Evolutionary conservation across 2,329 filamentous ascomycete species (phyloP).

Genomic region (Passalora sequoiae): DNA sequence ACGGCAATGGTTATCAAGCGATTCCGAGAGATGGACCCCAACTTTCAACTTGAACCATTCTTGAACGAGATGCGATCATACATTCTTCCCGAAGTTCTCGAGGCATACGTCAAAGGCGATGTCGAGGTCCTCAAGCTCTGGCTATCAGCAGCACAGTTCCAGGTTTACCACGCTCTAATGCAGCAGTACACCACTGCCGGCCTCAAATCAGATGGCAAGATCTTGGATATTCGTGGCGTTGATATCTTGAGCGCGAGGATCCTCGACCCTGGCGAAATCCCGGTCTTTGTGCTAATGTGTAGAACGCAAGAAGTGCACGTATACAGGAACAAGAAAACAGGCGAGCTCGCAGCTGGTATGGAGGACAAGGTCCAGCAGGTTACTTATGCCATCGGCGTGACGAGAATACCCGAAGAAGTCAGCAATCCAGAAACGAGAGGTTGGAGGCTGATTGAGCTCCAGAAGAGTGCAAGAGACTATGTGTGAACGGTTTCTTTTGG

Average conservation of each 20-base stretch:
- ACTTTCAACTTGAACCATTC: slow-evolving; percentile 92
- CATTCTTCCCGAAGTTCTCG: slow-evolving; percentile 92
- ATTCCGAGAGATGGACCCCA: slow-evolving; percentile 91
- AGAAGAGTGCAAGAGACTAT: slow-evolving; percentile 94
- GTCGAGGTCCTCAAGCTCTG: slow-evolving; percentile 84
- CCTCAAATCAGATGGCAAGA: slow-evolving; percentile 88
- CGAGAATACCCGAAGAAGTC: slow-evolving; percentile 87
- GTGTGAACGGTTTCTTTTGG: slow-evolving; percentile 46
- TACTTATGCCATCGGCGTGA: slow-evolving; percentile 96
- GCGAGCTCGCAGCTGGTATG: slow-evolving; percentile 89
- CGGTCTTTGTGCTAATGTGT: slow-evolving; percentile 95
- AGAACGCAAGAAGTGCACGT: slow-evolving; percentile 97
- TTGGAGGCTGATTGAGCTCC: slow-evolving; percentile 96
- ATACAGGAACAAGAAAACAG: slow-evolving; percentile 85
- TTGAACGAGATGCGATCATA: slow-evolving; percentile 94
- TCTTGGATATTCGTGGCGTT: slow-evolving; percentile 90
- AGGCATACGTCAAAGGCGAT: slow-evolving; percentile 97
- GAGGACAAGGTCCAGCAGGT: slow-evolving; percentile 98
- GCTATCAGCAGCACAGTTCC: slow-evolving; percentile 94
- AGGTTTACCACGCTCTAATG: slow-evolving; percentile 92
- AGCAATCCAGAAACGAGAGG: slow-evolving; percentile 94
- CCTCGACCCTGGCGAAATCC: slow-evolving; percentile 78
- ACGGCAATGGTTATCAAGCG: slow-evolving; percentile 97
- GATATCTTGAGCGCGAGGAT: slow-evolving; percentile 78
- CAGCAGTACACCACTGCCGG: slow-evolving; percentile 93